Evolutionary conservation across 129 eudicot genomes (phyloP).

Genomic region (Helichrysum umbraculigerum): DNA sequence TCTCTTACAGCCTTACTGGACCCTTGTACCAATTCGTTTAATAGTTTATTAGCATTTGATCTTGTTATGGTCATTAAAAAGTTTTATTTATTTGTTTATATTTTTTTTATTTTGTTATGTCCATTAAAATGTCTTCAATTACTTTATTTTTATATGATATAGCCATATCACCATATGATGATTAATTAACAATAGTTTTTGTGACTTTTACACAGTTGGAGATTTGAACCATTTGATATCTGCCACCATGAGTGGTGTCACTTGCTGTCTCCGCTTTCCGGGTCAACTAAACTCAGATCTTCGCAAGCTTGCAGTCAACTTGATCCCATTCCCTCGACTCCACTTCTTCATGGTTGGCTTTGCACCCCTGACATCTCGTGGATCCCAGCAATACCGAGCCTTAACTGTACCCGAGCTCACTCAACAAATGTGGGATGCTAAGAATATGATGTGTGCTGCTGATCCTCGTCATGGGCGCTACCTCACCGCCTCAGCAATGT

Average conservation of each 20-base stretch:
- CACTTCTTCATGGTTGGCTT: constrained; percentile 81
- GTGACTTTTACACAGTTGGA: constrained; percentile 49
- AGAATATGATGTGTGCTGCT: constrained; percentile 78
- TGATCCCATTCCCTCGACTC: constrained; percentile 75
- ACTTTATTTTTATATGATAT: neutral
- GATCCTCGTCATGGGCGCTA: constrained; percentile 77
- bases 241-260: constrained; percentile 92
- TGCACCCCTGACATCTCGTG: constrained; percentile 74
- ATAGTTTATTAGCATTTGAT: neutral
- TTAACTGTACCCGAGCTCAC: constrained; percentile 75
- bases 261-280: constrained; percentile 88
- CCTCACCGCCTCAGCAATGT: constrained; percentile 75
- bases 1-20: neutral
- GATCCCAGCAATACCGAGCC: constrained; percentile 82
- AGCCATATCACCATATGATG: neutral
- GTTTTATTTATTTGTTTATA: neutral
- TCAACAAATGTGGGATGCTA: constrained; percentile 78
- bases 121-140: neutral
- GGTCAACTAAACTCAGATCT: constrained; percentile 83
- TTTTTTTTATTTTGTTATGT: neutral
- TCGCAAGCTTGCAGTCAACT: constrained; percentile 73
- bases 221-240: constrained; percentile 82
- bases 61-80: neutral
- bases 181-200: neutral
- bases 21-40: neutral